Evolutionary conservation across 768 basidiomycete species (phyloP), one percentile per base, ranked within the genome.

Genomic region (Macrocybe gigantea): DNA sequence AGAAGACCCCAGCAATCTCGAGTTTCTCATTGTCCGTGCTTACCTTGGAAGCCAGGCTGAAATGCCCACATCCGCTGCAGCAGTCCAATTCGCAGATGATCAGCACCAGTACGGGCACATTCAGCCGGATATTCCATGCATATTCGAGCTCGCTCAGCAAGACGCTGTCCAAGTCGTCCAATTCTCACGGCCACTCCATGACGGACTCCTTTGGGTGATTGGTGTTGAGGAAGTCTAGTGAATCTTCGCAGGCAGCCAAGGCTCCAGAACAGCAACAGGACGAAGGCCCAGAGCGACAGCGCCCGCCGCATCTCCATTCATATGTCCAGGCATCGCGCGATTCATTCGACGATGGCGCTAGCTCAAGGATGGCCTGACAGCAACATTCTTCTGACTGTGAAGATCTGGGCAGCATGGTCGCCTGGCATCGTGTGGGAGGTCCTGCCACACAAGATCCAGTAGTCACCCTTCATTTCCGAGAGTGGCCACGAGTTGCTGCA

Each of bases 21-120:
- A 82, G 47, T 79, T 77, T 53, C 72, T 89, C 39, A 77, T 85
- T 7, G 79, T 83, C 3, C 76, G 80, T 13, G 80, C 85, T 0
- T 69, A 83, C 33, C 68, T 88, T 1, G 87, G 87, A 4, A 77
- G 73, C 53, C 87, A 89, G 64, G 64, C 72, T 38, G 55, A 74
- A 14, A 69, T 79, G 30, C 80, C 83, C 0, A 64, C 65, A 14
- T 56, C 68, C 58, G 38, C 41, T 54, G 49, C 31, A 49, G 38
- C 48, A 11, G 15, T 48, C 59, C 7, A 59, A 59, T 51, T 50
- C 52, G 14, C 53, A 61, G 12, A 57, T 49, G 33, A 53, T 56
- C 31, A 43, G 51, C 29, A 54, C 47, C 12, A 53, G 53, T 32
- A 48, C 39, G 38, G 54, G 50, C 12, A 44, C 51, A 7, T 49